These are phyloP conservation scores for Colletotrichum sp. DNA, from an alignment of 2,329 filamentous ascomycete genomes.

Conservation along the genomic window DNA sequence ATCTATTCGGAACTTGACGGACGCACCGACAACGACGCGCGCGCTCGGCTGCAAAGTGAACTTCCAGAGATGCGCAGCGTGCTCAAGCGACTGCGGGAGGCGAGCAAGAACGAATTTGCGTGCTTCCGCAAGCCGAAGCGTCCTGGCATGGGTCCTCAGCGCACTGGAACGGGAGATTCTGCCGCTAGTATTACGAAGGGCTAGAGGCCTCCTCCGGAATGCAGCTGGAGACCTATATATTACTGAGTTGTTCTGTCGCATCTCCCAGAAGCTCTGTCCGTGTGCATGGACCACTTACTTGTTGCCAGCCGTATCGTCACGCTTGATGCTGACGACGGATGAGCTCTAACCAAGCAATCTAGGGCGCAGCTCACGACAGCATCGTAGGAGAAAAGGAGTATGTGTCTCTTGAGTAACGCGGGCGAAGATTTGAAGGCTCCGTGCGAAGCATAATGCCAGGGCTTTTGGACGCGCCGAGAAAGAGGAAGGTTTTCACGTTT, in stretches of 20 bases:
- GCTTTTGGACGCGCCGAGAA: background rate
- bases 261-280: background rate
- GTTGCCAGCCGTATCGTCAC: background rate
- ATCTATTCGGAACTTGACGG: conserved; percentile 92
- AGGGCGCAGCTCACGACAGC: background rate
- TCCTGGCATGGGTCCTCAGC: conserved; percentile 34
- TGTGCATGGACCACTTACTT: background rate
- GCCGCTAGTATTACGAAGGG: conserved; percentile 25
- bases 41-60: conserved; percentile 81
- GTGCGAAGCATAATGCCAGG: background rate
- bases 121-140: conserved; percentile 75
- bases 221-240: background rate
- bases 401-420: background rate
- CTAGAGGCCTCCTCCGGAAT: conserved; percentile 18
- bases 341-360: background rate
- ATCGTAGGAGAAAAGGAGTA: background rate
- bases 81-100: conserved; percentile 82
- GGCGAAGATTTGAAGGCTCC: background rate
- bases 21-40: conserved; percentile 86
- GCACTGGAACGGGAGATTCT: conserved; percentile 38
- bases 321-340: background rate
- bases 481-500: background rate
- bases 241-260: background rate
- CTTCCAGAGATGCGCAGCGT: conserved; percentile 87
- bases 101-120: conserved; percentile 85